Conservation (phyloP, 495 filamentous ascomycete genomes). For the Podospora pseudopauciseta region DNA sequence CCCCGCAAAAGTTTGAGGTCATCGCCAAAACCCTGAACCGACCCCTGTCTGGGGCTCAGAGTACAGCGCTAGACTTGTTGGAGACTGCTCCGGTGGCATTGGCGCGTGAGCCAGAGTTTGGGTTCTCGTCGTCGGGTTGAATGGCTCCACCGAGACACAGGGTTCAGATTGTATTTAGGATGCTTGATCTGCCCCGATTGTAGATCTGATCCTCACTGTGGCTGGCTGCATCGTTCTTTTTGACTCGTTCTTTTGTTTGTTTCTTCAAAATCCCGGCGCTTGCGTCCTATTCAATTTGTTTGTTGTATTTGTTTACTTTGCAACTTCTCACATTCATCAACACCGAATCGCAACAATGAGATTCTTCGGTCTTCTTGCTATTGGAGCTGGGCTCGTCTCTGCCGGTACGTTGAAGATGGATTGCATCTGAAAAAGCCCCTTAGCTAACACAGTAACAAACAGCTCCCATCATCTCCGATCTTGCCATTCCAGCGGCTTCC, state of each 20-base stretch:
- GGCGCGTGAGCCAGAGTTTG: background rate
- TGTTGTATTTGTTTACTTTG: background rate
- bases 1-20: constrained; percentile 3
- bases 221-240: constrained; percentile 10
- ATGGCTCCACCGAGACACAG: background rate
- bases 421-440: background rate
- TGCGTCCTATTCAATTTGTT: background rate
- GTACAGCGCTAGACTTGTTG: background rate
- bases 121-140: background rate
- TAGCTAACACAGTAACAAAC: background rate
- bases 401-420: constrained; percentile 8
- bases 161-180: background rate
- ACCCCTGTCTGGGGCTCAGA: background rate
- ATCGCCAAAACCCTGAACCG: background rate
- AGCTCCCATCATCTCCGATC: constrained; percentile 18
- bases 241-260: background rate
- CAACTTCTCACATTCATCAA: background rate
- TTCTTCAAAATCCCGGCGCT: constrained; percentile 6
- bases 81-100: background rate
- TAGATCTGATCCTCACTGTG: constrained; percentile 15
- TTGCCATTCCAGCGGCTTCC: background rate
- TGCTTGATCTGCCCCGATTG: background rate
- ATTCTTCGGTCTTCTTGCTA: constrained; percentile 10
- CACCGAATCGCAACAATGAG: constrained; percentile 15
- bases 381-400: constrained; percentile 16